Conservation (phyloP, 129 eudicot species). For the Saposhnikovia divaricata region DNA sequence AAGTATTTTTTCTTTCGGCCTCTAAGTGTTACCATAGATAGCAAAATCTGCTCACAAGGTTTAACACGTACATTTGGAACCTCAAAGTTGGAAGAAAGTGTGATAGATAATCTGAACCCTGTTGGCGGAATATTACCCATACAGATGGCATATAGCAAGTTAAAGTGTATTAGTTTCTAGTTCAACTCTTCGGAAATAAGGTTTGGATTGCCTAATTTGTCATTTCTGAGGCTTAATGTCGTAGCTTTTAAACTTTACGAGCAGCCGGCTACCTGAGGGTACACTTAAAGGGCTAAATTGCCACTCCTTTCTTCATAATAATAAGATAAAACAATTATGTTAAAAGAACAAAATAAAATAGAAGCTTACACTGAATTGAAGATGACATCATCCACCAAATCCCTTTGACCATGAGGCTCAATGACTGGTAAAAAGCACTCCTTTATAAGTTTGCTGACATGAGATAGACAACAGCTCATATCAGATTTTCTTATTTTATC, state of each 20-base stretch:
- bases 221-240: not conserved
- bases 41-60: not conserved
- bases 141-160: not conserved
- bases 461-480: not conserved
- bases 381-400: conserved; percentile 9
- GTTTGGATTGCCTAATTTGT: not conserved
- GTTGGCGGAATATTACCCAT: not conserved
- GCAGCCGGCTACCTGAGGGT: not conserved
- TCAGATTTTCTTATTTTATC: not conserved
- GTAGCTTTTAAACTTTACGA: not conserved
- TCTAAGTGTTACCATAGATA: not conserved
- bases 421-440: not conserved
- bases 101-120: not conserved
- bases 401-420: not conserved
- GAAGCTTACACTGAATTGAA: conserved; percentile 8
- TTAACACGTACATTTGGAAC: not conserved
- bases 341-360: not conserved
- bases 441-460: not conserved
- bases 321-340: not conserved
- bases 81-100: not conserved
- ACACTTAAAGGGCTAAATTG: not conserved
- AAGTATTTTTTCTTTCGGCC: not conserved
- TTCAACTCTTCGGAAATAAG: not conserved
- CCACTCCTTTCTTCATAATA: not conserved
- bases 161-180: not conserved